A percentile compares a stretch with the other conserved stretches of the same genome.
Conservation (phyloP, 2,329 filamentous ascomycete species). For the Venturia effusa region DNA sequence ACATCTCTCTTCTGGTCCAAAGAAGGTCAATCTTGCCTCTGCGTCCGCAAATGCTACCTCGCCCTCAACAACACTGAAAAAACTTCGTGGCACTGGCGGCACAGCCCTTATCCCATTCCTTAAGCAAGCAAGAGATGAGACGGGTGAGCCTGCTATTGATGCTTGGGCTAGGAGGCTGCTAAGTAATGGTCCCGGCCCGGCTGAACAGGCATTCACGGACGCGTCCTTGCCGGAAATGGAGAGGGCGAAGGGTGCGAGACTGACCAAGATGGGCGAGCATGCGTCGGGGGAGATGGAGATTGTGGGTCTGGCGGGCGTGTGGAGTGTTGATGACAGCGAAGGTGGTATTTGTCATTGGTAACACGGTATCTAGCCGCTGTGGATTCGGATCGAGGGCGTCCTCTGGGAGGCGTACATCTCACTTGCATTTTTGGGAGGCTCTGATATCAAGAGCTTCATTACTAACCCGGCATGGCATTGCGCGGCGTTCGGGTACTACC, state of each 20-base stretch:
- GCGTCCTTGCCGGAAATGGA: conserved; percentile 21
- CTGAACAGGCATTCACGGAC: conserved; percentile 12
- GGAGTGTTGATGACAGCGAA: conserved; percentile 79
- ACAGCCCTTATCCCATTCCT: conserved; percentile 91
- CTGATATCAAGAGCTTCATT: not conserved
- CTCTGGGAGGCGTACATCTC: not conserved
- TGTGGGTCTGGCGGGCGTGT: conserved; percentile 69
- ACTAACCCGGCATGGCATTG: not conserved
- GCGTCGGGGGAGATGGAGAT: conserved; percentile 45
- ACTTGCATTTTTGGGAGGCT: not conserved
- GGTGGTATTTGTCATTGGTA: conserved; percentile 49
- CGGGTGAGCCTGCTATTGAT: conserved; percentile 77
- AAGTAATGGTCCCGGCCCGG: conserved; percentile 37
- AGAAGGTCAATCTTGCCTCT: conserved; percentile 47
- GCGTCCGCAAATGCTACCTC: not conserved
- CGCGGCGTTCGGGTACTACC: not conserved
- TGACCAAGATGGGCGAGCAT: conserved; percentile 44
- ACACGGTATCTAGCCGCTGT: not conserved
- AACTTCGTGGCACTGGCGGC: conserved; percentile 80
- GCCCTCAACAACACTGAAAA: conserved; percentile 19
- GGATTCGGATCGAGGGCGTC: not conserved
- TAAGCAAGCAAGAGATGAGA: conserved; percentile 94
- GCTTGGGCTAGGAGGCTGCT: conserved; percentile 50
- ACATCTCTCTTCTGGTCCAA: not conserved
- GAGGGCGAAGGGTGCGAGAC: conserved; percentile 34